Evolutionary conservation across 176 grass and related monocot genomes (phyloP), one percentile per base, ranked within the genome.

Genomic region (Oryza rufipogon): DNA sequence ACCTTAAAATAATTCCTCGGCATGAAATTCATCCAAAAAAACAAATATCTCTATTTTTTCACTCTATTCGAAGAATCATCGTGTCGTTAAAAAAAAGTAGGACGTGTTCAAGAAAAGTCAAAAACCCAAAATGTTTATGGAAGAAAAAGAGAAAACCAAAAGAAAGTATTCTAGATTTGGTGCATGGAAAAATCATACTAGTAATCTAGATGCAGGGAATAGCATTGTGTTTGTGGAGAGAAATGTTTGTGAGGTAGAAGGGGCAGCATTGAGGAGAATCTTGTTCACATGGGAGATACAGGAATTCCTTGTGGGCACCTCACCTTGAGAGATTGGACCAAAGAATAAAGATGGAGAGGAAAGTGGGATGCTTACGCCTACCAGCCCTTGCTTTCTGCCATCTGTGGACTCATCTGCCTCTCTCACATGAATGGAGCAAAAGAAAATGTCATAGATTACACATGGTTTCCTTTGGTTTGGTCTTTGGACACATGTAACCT

Each of bases 221-320:
- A 78, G 7, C 9, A 69, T 25, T 54, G 11, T 69, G 36, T 6
- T 6, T 23, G 34, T 82, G 72, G 46, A 46, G 66, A 84, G 46
- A 82, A 68, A 11, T 28, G 33, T 71, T 63, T 48, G 8, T 34
- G 22, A 26, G 61, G 23, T 45, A 2, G 47, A 16, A 28, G 63
- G 63, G 13, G 22, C 4, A 20, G 22, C 2, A 41, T 30, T 6
- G 22, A 49, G 26, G 79, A 86, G 88, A 90, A 90, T 90, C 84
- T 86, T 75, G 68, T 14, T 79, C 84, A 86, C 79, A 86, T 86
- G 87, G 88, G 56, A n/a, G 67, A 80, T 33, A 84, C 82, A 77
- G 47, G 65, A 76, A 83, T 84, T 36, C 64, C 64, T 56, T 58
- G 68, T 76, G 82, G 58, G 54, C 54, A 20, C 54, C 54, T n/a